phyloP scores from a whole-genome alignment of 1,284 basidiomycete genomes.

The Sanghuangporus sanghuang region DNA sequence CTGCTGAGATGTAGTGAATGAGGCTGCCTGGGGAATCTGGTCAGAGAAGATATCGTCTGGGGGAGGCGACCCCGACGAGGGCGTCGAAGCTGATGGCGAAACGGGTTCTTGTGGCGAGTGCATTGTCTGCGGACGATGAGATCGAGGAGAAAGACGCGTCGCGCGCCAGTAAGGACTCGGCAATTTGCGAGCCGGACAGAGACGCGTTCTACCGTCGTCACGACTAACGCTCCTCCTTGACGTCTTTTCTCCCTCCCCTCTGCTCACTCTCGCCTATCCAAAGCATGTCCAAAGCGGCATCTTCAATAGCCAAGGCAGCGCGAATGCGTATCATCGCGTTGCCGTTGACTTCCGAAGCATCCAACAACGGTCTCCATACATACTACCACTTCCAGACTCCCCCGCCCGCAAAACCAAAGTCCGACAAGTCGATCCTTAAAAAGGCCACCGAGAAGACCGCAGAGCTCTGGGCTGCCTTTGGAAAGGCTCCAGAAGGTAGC shows the following conservation, averaged over 20 bases:
- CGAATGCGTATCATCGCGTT: slow-evolving; percentile 19
- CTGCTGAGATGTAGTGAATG: neutral
- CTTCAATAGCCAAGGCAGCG: slow-evolving; percentile 1
- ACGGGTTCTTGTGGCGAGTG: slow-evolving; percentile 21
- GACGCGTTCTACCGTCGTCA: slow-evolving; percentile 4
- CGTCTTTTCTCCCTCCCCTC: neutral
- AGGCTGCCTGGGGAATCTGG: neutral
- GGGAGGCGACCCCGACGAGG: slow-evolving; percentile 20
- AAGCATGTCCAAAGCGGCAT: slow-evolving; percentile 7
- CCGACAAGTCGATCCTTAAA: slow-evolving; percentile 20
- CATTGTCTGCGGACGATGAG: slow-evolving; percentile 9
- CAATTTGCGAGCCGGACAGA: neutral
- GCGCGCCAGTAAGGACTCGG: neutral
- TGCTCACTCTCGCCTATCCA: neutral
- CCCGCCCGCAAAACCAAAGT: neutral
- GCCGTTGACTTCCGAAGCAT: slow-evolving; percentile 14
- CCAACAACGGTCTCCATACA: slow-evolving; percentile 9
- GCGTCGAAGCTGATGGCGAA: slow-evolving; percentile 20
- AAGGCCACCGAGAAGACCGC: slow-evolving; percentile 42
- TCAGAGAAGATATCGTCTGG: slow-evolving; percentile 15
- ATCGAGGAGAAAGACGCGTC: neutral
- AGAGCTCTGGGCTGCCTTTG: slow-evolving; percentile 57
- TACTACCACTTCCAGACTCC: slow-evolving; percentile 19
- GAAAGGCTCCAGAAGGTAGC: slow-evolving; percentile 51
- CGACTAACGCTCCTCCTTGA: too few relatives aligned